Evolutionary conservation across 805 yeast genomes (phyloP), one percentile per base, ranked within the genome.

Genomic region (Zygosaccharomyces pseudorouxii): DNA sequence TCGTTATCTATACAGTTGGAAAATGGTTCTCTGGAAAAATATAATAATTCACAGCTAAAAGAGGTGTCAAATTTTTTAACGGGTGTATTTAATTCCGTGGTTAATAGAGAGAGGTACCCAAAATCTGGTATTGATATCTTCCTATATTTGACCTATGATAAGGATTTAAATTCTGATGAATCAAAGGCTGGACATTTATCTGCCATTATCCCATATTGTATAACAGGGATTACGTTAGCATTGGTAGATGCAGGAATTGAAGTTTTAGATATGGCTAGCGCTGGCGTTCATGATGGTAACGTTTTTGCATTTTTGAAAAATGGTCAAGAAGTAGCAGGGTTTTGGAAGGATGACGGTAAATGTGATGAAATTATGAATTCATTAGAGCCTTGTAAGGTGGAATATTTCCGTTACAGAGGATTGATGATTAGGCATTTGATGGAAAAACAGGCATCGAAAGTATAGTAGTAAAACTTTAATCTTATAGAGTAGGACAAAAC

Each of bases 171-270:
- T 73, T 83, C 6, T 55, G 67, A 1, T 58, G 57, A 25, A 48
- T 56, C n/a, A 61, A 28, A 51, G 61, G 14, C 39, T 52, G 18
- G 65, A 65, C 46, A 64, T 64, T 45, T 63, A 67, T 38, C 67
- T 66, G 31, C 64, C 61, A 63, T 76, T 25, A 67, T 75, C 25
- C 70, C 77, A 35, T 67, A 70, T 28, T 68, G 67, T 16, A 53
- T 64, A 3, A 59, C 56, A 30, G 59, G 65, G 33, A 75, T 86
- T 0, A 79, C 86, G 3, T 63, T 89, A 44, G 95, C 97, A 0
- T 65, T 93, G 48, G 81, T 86, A 0, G 93, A 93, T 65, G 84
- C 97, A 0, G 89, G 89, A 6, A 81, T 92, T 23, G 95, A 90
- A 57, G 63, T 89, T 25, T 73, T 78, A 47, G 95, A 90, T 59